Evolutionary conservation across 345 rosid species (phyloP).

Genomic region (Aquilaria yunnanensis): DNA sequence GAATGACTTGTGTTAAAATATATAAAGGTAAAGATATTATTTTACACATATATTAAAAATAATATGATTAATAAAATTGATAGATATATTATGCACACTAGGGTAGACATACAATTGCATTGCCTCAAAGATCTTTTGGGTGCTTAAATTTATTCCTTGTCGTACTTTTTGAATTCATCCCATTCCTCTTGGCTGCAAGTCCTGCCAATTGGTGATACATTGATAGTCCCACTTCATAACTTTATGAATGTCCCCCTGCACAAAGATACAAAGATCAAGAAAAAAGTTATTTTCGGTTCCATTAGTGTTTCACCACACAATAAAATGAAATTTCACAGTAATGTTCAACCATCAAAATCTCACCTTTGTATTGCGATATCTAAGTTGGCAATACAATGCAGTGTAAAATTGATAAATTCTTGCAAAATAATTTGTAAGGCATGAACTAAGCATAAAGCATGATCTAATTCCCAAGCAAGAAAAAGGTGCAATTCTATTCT

Average conservation of each 20-base stretch:
- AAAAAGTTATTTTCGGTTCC: conserved; percentile 2
- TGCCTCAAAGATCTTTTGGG: background rate
- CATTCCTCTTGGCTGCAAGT: conserved; percentile 99
- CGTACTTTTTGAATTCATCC: conserved; percentile 94
- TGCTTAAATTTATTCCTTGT: conserved; percentile 50
- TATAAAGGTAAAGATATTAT: too few species aligned
- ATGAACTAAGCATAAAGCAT: conserved; percentile 4
- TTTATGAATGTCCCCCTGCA: conserved; percentile 94
- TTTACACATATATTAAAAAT: too few species aligned
- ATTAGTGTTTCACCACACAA: background rate
- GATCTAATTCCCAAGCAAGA: background rate
- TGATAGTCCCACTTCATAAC: conserved; percentile 94
- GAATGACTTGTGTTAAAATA: too few species aligned
- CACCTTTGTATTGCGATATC: conserved; percentile 97
- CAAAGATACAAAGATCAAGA: conserved; percentile 1
- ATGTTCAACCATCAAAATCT: background rate
- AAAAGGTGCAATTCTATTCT: too few species aligned
- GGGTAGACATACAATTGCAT: conserved; percentile 1
- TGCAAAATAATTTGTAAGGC: conserved; percentile 30
- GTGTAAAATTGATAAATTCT: conserved; percentile 79
- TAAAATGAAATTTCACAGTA: background rate
- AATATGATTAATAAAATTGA: too few species aligned
- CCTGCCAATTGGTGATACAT: conserved; percentile 95
- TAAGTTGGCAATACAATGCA: conserved; percentile 91
- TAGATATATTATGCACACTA: background rate